Evolutionary conservation across 2,329 filamentous ascomycete species (phyloP).

Genomic region (Sclerotiophoma versabilis): DNA sequence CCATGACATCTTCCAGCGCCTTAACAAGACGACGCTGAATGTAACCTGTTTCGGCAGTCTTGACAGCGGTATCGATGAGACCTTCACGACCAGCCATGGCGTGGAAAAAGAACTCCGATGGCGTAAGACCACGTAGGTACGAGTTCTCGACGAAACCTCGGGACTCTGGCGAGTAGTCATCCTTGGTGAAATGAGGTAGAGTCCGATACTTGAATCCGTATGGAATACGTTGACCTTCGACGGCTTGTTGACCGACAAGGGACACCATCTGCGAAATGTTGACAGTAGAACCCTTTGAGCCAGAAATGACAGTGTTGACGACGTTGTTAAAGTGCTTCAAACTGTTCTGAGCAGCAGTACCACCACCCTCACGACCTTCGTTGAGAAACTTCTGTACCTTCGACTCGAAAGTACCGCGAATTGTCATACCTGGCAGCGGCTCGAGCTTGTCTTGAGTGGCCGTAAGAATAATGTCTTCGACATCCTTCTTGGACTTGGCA

Average conservation of each 20-base stretch:
- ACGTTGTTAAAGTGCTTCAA: constrained; percentile 97
- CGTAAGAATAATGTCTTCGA: constrained; percentile 74
- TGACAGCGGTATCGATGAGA: constrained; percentile 99
- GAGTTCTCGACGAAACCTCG: constrained; percentile 99
- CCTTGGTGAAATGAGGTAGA: constrained; percentile 97
- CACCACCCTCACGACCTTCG: constrained; percentile 93
- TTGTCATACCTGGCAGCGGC: constrained; percentile 96
- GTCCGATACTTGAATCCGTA: constrained; percentile 99
- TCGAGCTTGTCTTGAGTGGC: constrained; percentile 90
- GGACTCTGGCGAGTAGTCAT: constrained; percentile 96
- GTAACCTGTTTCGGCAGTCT: constrained; percentile 98
- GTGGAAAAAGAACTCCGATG: constrained; percentile 98
- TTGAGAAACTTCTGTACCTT: constrained; percentile 95
- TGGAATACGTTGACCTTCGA: constrained; percentile 98
- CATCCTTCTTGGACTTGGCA: constrained; percentile 79
- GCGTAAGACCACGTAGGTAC: constrained; percentile 92
- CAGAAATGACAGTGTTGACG: constrained; percentile 93
- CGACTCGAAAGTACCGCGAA: constrained; percentile 97
- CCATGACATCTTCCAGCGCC: constrained; percentile 95
- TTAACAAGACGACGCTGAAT: constrained; percentile 99
- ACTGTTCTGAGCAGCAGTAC: constrained; percentile 88
- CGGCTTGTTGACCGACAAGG: constrained; percentile 95
- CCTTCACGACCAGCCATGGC: constrained; percentile 99
- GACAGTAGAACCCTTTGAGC: constrained; percentile 98
- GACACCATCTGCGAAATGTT: constrained; percentile 99